These are phyloP conservation scores for Claviceps capensis DNA, from an alignment of 2,329 filamentous ascomycete species.

Conservation along the genomic window DNA sequence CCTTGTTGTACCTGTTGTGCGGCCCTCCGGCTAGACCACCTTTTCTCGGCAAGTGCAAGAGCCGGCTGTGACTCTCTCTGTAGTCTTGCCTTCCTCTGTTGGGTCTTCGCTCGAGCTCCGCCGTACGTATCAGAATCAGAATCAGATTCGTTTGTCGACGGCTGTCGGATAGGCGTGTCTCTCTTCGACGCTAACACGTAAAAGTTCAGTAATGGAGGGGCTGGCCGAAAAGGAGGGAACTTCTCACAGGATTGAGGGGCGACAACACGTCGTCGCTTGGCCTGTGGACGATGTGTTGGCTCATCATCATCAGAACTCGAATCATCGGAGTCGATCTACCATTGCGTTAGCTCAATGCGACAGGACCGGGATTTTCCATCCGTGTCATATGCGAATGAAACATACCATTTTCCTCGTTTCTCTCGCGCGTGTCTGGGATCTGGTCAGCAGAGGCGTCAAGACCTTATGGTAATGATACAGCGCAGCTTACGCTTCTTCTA, in stretches of 20 bases:
- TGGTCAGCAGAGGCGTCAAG: conserved; percentile 11
- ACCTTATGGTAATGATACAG: conserved; percentile 9
- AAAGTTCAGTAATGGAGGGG: background rate
- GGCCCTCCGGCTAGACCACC: conserved; percentile 80
- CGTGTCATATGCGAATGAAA: conserved; percentile 9
- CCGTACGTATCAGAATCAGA: conserved; percentile 70
- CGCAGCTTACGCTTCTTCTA: conserved; percentile 65
- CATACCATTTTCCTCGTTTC: conserved; percentile 45
- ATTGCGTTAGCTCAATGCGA: conserved; percentile 1
- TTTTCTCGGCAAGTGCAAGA: conserved; percentile 62
- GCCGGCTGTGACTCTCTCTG: conserved; percentile 54
- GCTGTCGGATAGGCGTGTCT: conserved; percentile 39
- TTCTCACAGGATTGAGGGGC: conserved; percentile 49
- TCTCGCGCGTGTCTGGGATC: conserved; percentile 37
- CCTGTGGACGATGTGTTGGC: conserved; percentile 41
- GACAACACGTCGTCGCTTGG: conserved; percentile 56
- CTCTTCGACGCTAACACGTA: conserved; percentile 41
- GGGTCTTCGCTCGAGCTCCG: conserved; percentile 53
- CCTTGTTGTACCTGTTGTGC: conserved; percentile 57
- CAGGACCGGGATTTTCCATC: background rate
- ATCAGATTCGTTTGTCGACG: conserved; percentile 47
- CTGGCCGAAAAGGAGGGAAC: background rate
- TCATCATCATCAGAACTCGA: conserved; percentile 61
- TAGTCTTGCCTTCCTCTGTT: conserved; percentile 65
- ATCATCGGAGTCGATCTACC: conserved; percentile 39